Base-by-base conservation (phyloP, 371 early-diverging fungal genomes). In the Mucor irregularis region DNA sequence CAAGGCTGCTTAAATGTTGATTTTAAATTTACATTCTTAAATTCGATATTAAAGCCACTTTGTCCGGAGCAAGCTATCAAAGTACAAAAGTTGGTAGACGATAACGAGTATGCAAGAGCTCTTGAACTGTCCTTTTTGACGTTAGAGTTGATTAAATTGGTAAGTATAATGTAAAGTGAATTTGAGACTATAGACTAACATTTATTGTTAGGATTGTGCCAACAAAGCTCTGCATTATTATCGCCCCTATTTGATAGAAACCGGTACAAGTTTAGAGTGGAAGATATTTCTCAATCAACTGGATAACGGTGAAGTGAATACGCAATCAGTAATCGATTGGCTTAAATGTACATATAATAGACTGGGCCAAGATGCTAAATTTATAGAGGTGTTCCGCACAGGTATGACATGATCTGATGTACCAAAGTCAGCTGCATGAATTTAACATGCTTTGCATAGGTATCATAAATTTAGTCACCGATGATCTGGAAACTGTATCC, bases 81-180 rank as follows among this genome's bases (percentile, higher is more conserved):
- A 3, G 50, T 73, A 0, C 59, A 66, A 37, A 29, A 39, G 2
- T 47, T 56, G n/a, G 61, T 69, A 16, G 24, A 21, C 5, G 62
- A 70, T 3, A 62, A 80, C 9, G 62, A 84, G 24, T 70, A 82
- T 56, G 78, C 73, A 3, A 68, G 70, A 24, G 80, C 84, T 0
- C 58, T 91, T 55, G 69, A 81, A 11, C 56, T 72, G 39, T 83
- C 81, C 52, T 89, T 89, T 68, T 80, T 84, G 44, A 79, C 87
- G 6, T 31, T 89, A 21, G 91, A 91, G 59, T 66, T 80, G 33
- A 89, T 91, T 82, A 89, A 89, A 57, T 61, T 91, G 66, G 90
- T 89, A 72, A 43, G 42, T 21, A 4, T 22, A 5, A n/a, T 33
- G 4, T 42, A 46, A 29, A 24, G 5, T 14, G 7, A 13, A 35